Evolutionary conservation across 192 early-diverging fungal genomes (phyloP).

Genomic region (Mycoemilia scoparia): DNA sequence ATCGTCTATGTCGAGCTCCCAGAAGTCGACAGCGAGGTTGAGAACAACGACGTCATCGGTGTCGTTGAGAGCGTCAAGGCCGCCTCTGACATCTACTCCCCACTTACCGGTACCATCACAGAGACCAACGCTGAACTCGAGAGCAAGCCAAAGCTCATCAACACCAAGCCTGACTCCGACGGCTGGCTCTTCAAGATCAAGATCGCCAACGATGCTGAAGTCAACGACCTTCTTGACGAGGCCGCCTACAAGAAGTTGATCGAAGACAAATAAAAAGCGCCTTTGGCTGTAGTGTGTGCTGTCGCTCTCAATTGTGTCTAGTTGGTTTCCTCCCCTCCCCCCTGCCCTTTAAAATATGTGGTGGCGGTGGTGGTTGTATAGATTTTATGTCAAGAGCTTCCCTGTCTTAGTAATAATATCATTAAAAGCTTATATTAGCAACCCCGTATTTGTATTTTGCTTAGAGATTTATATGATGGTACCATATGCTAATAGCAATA

Average conservation of each 20-base stretch:
- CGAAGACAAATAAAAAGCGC: slow-evolving; percentile 10
- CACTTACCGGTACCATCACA: slow-evolving; percentile 63
- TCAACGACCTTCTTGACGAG: slow-evolving; percentile 55
- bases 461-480: too few species aligned
- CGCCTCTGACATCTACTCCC: slow-evolving; percentile 77
- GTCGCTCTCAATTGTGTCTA: too few species aligned
- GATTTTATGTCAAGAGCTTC: too few species aligned
- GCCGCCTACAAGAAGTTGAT: slow-evolving; percentile 41
- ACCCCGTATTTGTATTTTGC: too few species aligned
- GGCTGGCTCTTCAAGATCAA: slow-evolving; percentile 92
- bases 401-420: too few species aligned
- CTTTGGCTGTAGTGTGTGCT: too few species aligned
- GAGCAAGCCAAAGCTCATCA: slow-evolving; percentile 60
- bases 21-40: slow-evolving; percentile 40
- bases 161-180: slow-evolving; percentile 48
- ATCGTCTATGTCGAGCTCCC: slow-evolving; percentile 89
- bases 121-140: slow-evolving; percentile 51
- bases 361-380: too few species aligned
- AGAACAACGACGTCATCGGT: slow-evolving; percentile 39
- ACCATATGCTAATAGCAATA: too few species aligned
- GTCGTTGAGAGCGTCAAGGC: slow-evolving; percentile 93
- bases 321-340: too few species aligned
- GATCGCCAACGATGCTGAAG: slow-evolving; percentile 41
- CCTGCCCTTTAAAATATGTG: too few species aligned
- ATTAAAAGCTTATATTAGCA: too few species aligned